Evolutionary conservation across 2,329 filamentous ascomycete species (phyloP).

Genomic region (Fusarium ambrosium): DNA sequence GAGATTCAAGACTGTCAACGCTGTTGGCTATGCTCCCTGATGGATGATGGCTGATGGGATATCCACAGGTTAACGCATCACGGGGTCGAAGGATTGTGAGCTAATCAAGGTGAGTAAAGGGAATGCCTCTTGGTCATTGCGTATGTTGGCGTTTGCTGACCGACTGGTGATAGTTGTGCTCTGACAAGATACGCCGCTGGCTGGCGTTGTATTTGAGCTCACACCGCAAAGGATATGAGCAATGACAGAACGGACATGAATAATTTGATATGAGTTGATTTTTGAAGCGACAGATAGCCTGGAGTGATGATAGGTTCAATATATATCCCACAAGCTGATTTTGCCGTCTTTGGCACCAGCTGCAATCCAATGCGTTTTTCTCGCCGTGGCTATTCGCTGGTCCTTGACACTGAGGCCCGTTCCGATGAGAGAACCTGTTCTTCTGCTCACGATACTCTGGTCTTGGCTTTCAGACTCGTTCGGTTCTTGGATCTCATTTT

Average conservation of each 20-base stretch:
- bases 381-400: conserved; percentile 73
- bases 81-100: conserved; percentile 19
- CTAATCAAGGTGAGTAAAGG: background rate
- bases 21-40: background rate
- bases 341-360: conserved; percentile 95
- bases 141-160: background rate
- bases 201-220: background rate
- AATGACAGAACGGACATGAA: background rate
- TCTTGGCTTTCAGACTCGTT: background rate
- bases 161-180: background rate
- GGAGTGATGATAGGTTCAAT: conserved; percentile 60
- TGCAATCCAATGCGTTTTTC: conserved; percentile 86
- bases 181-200: background rate
- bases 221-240: background rate
- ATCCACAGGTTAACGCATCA: conserved; percentile 26
- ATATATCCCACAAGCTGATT: conserved; percentile 95
- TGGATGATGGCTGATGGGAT: conserved; percentile 20
- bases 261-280: background rate
- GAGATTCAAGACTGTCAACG: conserved; percentile 6
- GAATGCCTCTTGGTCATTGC: background rate
- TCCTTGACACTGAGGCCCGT: conserved; percentile 65
- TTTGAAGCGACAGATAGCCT: background rate
- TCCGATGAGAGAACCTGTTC: conserved; percentile 8
- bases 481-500: conserved; percentile 34
- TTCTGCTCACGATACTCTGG: background rate